Conservation (phyloP, 2,329 filamentous ascomycete species). For the Talaromyces albobiverticillius region DNA sequence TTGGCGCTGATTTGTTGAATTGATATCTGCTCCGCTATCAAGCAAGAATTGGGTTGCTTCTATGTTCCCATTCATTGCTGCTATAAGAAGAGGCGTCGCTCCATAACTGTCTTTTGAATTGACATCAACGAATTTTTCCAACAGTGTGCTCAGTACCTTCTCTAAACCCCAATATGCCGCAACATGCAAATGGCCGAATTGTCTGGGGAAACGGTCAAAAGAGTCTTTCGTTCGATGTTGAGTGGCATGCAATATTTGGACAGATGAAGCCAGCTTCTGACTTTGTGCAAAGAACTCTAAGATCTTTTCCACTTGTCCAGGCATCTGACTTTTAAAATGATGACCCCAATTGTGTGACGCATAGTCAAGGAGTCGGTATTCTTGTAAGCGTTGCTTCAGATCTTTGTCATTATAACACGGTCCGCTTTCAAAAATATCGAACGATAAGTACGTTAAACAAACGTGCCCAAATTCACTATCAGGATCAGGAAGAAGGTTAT, state of each 20-base stretch:
- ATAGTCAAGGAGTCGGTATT: conserved; percentile 13
- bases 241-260: conserved; percentile 12
- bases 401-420: conserved; percentile 9
- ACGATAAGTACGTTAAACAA: conserved; percentile 22
- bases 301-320: conserved; percentile 3
- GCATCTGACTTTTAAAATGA: background rate
- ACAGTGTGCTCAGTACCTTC: background rate
- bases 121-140: background rate
- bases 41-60: background rate
- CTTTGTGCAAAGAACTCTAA: background rate
- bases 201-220: conserved; percentile 9
- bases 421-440: conserved; percentile 17
- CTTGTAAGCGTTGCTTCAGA: conserved; percentile 3
- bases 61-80: background rate
- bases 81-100: background rate
- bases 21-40: background rate
- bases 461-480: conserved; percentile 14
- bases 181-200: conserved; percentile 5
- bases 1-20: background rate
- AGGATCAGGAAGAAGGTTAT: conserved; percentile 7
- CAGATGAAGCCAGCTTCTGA: conserved; percentile 6
- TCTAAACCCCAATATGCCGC: background rate
- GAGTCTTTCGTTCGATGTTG: conserved; percentile 7
- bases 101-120: background rate
- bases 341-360: conserved; percentile 14